Evolutionary conservation across 768 basidiomycete species (phyloP), one percentile per base, ranked within the genome.

Genomic region (Tubosaeta sp.): DNA sequence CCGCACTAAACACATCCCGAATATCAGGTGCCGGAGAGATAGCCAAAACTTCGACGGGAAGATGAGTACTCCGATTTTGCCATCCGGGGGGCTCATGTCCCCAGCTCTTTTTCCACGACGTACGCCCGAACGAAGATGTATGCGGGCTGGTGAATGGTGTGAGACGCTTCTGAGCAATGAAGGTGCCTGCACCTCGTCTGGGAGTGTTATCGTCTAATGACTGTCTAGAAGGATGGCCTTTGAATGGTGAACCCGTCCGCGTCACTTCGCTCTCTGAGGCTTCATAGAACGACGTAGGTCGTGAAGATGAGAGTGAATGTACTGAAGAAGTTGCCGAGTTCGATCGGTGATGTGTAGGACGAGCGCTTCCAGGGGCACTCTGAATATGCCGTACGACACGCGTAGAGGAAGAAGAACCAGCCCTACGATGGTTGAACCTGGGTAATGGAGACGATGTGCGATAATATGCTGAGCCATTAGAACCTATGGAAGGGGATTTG

Each of bases 71-170:
- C 4, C 86, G 79, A 31, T 73, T 77, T 57, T 87, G 84, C 88
- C 89, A 91, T 16, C 89, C 90, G 19, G 90, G 88, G 6, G 90
- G 90, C 59, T 92, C 88, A 25, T 84, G 70, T 1, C 90, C 90
- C 90, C 90, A 93, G 7, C 85, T 81, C 67, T 90, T 90, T 75
- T 89, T 91, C 90, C 90, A 93, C 63, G 86, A 86, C 19, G 86
- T 83, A 27, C 83, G 80, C 29, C 86, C 81, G 44, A 82, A 62
- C 4, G 75, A 73, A 29, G 71, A 73, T 16, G 66, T 59, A 53
- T 75, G 73, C 5, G 83, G 83, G 56, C 79, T 84, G 58, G 73
- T 71, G 64, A 90, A 89, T 1, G 88, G 84, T 2, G 84, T 87
- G 55, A 80, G 73, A 22, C 86, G 82, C 62, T 93, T 92, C 67